phyloP scores from a whole-genome alignment of 2,329 filamentous ascomycete species.

The Nemania serpens region DNA sequence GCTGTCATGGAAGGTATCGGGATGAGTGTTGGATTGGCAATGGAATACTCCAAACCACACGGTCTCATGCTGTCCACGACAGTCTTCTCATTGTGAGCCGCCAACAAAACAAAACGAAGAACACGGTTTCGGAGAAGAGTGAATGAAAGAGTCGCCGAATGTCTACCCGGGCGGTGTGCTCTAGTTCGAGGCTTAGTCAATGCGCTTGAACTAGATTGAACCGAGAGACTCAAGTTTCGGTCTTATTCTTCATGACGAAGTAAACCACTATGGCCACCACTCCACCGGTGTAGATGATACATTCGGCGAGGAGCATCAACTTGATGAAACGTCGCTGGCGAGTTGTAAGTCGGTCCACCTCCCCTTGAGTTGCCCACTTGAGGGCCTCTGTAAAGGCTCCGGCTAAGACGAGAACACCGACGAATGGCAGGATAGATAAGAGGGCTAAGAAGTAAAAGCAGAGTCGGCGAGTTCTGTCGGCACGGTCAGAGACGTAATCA shows the following conservation, averaged over 20 bases:
- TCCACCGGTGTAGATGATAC: slow-evolving; percentile 25
- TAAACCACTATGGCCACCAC: slow-evolving; percentile 31
- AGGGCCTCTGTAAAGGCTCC: slow-evolving; percentile 52
- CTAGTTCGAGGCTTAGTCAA: not conserved
- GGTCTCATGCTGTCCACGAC: too few species aligned
- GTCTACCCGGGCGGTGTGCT: not conserved
- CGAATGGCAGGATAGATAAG: slow-evolving; percentile 53
- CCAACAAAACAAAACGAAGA: not conserved
- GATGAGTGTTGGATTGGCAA: not conserved
- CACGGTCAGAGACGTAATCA: slow-evolving; percentile 32
- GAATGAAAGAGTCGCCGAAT: not conserved
- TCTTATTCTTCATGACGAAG: slow-evolving; percentile 25
- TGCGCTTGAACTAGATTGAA: not conserved
- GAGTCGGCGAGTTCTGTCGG: slow-evolving; percentile 39
- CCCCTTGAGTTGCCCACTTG: slow-evolving; percentile 55
- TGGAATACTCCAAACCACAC: not conserved
- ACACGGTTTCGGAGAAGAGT: not conserved
- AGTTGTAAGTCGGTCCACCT: slow-evolving; percentile 47
- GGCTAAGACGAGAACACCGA: slow-evolving; percentile 50
- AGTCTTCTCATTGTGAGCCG: not conserved
- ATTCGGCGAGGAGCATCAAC: slow-evolving; percentile 17
- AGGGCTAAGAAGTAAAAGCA: slow-evolving; percentile 48
- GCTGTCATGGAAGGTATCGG: not conserved
- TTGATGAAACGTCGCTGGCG: slow-evolving; percentile 45
- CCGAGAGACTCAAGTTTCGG: not conserved